phyloP scores from a whole-genome alignment of 306 rosid species.

The Quercus rubra region DNA sequence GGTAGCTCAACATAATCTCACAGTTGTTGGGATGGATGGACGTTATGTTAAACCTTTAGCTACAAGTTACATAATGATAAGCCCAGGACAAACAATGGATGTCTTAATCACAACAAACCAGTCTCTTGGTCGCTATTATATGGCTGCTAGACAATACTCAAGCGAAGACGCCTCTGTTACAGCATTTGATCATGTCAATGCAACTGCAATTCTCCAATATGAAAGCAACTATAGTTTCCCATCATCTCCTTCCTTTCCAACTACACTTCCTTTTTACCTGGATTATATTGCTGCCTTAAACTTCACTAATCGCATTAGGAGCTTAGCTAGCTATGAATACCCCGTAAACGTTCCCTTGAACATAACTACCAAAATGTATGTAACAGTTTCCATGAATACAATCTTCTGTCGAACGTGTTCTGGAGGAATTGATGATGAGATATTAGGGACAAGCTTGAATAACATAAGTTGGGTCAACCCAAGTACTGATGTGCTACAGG shows the following conservation, averaged over 20 bases:
- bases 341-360: slow-evolving; percentile 32
- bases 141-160: slow-evolving; percentile 41
- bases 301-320: slow-evolving; percentile 24
- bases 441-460: slow-evolving; percentile 37
- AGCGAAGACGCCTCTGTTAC: neutral
- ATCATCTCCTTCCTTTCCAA: slow-evolving; percentile 14
- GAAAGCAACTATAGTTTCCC: slow-evolving; percentile 5
- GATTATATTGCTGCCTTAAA: slow-evolving; percentile 24
- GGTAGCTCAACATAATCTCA: slow-evolving; percentile 38
- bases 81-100: slow-evolving; percentile 57
- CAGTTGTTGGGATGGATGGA: slow-evolving; percentile 40
- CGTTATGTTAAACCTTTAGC: slow-evolving; percentile 32
- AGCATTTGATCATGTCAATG: slow-evolving; percentile 23
- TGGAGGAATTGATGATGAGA: slow-evolving; percentile 34
- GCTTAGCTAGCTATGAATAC: slow-evolving; percentile 27
- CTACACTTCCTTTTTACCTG: slow-evolving; percentile 16
- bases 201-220: slow-evolving; percentile 48
- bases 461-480: slow-evolving; percentile 45
- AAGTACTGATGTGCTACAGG: slow-evolving; percentile 30
- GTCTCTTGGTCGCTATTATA: slow-evolving; percentile 32
- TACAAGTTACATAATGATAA: slow-evolving; percentile 33
- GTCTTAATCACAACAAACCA: slow-evolving; percentile 37
- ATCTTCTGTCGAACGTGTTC: slow-evolving; percentile 32
- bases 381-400: slow-evolving; percentile 30
- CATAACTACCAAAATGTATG: slow-evolving; percentile 24